Evolutionary conservation across 352 stramenopile species (phyloP), one percentile per base, ranked within the genome.

Genomic region (Phytophthora macrochlamydospora): DNA sequence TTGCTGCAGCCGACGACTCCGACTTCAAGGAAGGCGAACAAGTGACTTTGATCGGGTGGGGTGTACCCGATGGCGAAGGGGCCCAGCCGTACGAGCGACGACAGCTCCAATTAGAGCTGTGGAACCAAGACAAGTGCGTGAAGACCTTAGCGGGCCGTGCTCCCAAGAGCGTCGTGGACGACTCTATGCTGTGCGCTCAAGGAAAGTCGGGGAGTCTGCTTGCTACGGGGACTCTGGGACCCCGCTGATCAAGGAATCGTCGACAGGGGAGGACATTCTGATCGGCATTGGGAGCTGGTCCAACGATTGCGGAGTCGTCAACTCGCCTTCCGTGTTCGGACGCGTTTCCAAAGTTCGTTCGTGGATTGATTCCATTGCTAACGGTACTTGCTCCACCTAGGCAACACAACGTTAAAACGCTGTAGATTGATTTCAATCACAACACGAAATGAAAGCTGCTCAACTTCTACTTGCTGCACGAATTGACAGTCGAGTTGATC

Each of bases 201-300:
- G 69, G 64, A 8, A 33, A 59, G 18, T 30, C 56, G 62, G 58
- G 12, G 65, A 78, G 32, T 67, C 60, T n/a, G 43, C 72, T 32
- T 81, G 75, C 62, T 33, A 72, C 45, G 67, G 69, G 9, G 72
- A 83, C 53, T 71, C 43, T 2, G 75, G 75, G 24, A 65, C 71
- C 30, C 31, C 38, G 59, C 29, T 62, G 65, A 24, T 66, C 29
- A 51, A 70, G 45, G 31, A 62, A 28, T 42, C 29, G 2, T 24
- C 40, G 29, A 57, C 37, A 3, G 60, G 45, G 18, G 38, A 45
- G 24, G 73, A 79, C 12, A 32, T 64, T 6, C 56, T 78, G 1
- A 48, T 87, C 13, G 78, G 78, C 6, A 61, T 87, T 28, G 76
- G 83, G 24, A 85, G 75, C 67, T 87, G 76, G 76, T 75, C 73